A percentile compares a stretch with the other conserved stretches of the same genome.
Evolutionary conservation across 495 filamentous ascomycete species (phyloP).

Genomic region (Aspergillus indologenus): DNA sequence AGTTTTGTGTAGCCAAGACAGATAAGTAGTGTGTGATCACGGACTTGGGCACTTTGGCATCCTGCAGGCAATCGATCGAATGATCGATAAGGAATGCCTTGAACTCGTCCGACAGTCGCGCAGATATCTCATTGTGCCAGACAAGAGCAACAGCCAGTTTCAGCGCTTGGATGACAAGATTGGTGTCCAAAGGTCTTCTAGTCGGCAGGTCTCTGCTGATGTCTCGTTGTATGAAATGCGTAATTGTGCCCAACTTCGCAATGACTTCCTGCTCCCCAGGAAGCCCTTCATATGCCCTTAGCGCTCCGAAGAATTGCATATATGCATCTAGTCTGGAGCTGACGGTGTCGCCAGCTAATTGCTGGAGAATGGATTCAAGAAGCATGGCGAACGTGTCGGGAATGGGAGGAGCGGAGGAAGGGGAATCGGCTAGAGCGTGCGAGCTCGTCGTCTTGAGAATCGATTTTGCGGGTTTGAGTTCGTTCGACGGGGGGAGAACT

Average conservation of each 20-base stretch:
- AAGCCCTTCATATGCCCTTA: conserved; percentile 74
- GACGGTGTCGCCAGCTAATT: conserved; percentile 68
- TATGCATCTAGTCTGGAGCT: conserved; percentile 81
- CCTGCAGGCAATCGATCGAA: conserved; percentile 64
- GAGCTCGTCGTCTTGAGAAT: conserved; percentile 72
- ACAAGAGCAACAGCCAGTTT: conserved; percentile 71
- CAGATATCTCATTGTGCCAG: conserved; percentile 61
- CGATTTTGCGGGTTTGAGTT: conserved; percentile 70
- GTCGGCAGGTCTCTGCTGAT: conserved; percentile 43
- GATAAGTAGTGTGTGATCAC: conserved; percentile 74
- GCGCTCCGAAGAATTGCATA: conserved; percentile 66
- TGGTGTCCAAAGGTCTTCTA: conserved; percentile 47
- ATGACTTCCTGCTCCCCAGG: conserved; percentile 67
- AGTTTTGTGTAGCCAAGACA: conserved; percentile 72
- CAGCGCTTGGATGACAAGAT: conserved; percentile 70
- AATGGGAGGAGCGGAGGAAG: conserved; percentile 38
- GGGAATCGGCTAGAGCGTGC: conserved; percentile 34
- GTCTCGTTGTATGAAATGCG: conserved; percentile 78
- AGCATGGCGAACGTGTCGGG: conserved; percentile 65
- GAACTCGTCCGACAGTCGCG: conserved; percentile 69
- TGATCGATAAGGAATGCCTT: conserved; percentile 75
- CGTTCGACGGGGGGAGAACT: conserved; percentile 55
- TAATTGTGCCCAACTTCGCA: conserved; percentile 70
- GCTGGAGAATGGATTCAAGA: conserved; percentile 69
- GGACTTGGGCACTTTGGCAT: conserved; percentile 67